Evolutionary conservation across 2,329 filamentous ascomycete genomes (phyloP).

Genomic region (Pyricularia sp.): DNA sequence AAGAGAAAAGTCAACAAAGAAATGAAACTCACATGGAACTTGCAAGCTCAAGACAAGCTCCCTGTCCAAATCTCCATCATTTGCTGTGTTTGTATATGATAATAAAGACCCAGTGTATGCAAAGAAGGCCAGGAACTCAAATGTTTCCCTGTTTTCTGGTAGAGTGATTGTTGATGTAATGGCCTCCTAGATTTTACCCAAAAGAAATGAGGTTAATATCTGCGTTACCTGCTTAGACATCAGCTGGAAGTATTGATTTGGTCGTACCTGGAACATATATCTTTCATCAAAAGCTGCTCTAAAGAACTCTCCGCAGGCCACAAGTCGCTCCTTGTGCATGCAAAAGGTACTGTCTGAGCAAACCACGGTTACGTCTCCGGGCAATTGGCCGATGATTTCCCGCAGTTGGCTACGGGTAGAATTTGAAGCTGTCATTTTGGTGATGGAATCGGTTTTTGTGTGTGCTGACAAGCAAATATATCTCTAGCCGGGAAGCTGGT

Average conservation of each 20-base stretch:
- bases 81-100: neutral
- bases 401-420: neutral
- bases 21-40: neutral
- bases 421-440: neutral
- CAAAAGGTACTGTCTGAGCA: neutral
- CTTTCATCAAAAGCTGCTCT: neutral
- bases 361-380: neutral
- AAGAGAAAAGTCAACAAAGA: neutral
- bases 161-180: neutral
- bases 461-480: neutral
- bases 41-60: neutral
- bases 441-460: neutral
- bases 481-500: neutral
- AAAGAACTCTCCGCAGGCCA: neutral
- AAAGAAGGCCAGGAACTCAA: neutral
- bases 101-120: neutral
- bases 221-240: neutral
- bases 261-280: neutral
- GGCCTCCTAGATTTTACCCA: neutral
- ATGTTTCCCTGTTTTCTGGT: neutral
- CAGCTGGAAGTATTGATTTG: neutral
- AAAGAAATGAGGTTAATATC: neutral
- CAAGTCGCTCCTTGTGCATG: neutral
- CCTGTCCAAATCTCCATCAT: neutral
- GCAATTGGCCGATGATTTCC: neutral